These are phyloP conservation scores for Speleostelium caveatum DNA, from an alignment of 78 protist species.

Conservation along the genomic window DNA sequence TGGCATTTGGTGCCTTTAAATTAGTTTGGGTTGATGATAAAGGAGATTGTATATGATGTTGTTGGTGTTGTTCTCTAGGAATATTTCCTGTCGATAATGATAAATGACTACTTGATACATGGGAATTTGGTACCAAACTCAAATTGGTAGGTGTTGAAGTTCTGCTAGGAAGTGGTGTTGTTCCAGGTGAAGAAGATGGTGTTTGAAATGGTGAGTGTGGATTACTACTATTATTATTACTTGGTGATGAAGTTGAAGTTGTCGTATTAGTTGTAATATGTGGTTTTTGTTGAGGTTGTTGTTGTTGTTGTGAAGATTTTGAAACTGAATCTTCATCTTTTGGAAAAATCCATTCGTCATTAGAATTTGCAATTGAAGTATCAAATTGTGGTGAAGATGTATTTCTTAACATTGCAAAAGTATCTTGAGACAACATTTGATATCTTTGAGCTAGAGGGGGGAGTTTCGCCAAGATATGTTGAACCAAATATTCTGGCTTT, in stretches of 20 bases:
- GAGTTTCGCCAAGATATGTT: constrained; percentile 48
- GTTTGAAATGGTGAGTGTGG: constrained; percentile 46
- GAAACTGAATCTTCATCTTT: constrained; percentile 33
- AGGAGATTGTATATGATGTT: background rate
- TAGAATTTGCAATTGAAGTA: constrained; percentile 29
- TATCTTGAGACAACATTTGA: constrained; percentile 70
- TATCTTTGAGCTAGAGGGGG: constrained; percentile 77
- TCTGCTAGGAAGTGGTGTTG: constrained; percentile 67
- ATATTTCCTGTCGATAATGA: constrained; percentile 26
- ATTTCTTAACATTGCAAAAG: constrained; percentile 72
- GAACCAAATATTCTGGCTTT: constrained; percentile 67
- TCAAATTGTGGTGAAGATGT: constrained; percentile 73
- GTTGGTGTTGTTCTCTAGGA: background rate
- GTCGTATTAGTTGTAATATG: constrained; percentile 4
- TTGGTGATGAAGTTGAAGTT: background rate
- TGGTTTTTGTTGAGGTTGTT: background rate
- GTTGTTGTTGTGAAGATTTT: constrained; percentile 13
- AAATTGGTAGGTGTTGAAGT: constrained; percentile 38
- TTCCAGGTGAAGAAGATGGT: constrained; percentile 65
- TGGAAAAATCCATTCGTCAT: constrained; percentile 77
- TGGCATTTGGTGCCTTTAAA: background rate
- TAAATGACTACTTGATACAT: background rate
- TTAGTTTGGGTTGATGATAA: background rate
- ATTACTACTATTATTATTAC: constrained; percentile 5
- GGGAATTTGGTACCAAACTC: background rate